Conservation (phyloP, 805 yeast species). For the Candida chilensis region DNA sequence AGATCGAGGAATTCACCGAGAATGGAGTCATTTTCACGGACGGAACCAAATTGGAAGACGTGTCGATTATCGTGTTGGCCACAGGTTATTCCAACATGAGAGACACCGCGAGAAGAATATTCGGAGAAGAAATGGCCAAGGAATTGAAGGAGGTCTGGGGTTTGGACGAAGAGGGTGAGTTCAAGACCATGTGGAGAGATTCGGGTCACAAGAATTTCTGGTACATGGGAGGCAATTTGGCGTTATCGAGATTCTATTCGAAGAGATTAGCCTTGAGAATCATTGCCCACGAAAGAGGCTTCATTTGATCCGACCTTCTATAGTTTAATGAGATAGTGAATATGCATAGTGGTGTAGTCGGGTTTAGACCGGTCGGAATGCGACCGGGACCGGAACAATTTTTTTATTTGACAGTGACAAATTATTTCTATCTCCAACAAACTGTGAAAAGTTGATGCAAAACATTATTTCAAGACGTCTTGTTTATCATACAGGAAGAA, state of each 20-base stretch:
- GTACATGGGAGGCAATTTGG: slow-evolving; percentile 32
- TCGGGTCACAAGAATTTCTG: slow-evolving; percentile 30
- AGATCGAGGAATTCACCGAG: slow-evolving; percentile 22
- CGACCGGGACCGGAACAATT: too few species aligned
- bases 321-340: too few species aligned
- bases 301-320: too few species aligned
- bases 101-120: slow-evolving; percentile 25
- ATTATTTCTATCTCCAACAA: too few species aligned
- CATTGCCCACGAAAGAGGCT: slow-evolving; percentile 14
- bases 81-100: slow-evolving; percentile 34
- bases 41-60: slow-evolving; percentile 19
- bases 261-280: slow-evolving; percentile 29
- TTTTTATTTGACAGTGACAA: too few species aligned
- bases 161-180: slow-evolving; percentile 32
- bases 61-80: slow-evolving; percentile 32
- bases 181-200: slow-evolving; percentile 24
- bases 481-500: too few species aligned
- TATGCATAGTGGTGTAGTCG: too few species aligned
- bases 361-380: too few species aligned
- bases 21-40: slow-evolving; percentile 27
- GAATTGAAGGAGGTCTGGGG: slow-evolving; percentile 30
- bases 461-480: too few species aligned
- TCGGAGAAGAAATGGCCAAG: slow-evolving; percentile 25
- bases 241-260: slow-evolving; percentile 25
- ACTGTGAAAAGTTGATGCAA: too few species aligned